These are phyloP conservation scores for Mycena sp. DNA, from an alignment of 1,284 basidiomycete species.

Conservation along the genomic window DNA sequence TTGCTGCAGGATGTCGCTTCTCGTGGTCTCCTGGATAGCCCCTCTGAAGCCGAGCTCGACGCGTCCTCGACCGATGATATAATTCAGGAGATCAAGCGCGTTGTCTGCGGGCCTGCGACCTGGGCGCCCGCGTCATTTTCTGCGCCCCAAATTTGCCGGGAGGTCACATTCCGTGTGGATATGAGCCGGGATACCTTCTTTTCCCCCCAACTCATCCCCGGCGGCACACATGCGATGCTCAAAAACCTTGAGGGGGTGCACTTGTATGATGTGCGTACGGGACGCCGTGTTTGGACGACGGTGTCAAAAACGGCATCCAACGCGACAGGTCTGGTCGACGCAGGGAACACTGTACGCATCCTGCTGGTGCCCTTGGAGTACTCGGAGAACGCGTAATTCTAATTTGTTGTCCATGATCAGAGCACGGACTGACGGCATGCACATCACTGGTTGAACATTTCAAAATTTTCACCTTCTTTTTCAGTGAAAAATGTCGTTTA, in stretches of 20 bases:
- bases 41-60: background rate
- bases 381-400: background rate
- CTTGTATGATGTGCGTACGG: background rate
- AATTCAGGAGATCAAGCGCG: background rate
- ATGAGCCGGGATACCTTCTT: background rate
- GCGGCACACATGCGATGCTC: background rate
- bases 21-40: background rate
- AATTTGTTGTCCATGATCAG: too few relatives aligned
- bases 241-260: background rate
- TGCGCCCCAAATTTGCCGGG: background rate
- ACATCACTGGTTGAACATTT: too few relatives aligned
- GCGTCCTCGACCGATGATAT: background rate
- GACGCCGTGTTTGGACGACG: background rate
- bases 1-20: background rate
- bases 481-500: too few relatives aligned
- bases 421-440: too few relatives aligned
- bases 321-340: background rate
- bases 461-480: too few relatives aligned
- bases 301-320: background rate
- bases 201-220: background rate
- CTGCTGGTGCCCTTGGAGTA: background rate
- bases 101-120: background rate
- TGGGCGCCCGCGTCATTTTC: background rate
- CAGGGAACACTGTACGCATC: background rate
- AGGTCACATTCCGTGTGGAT: background rate